A percentile compares a stretch with the other conserved stretches of the same genome.
phyloP scores from a whole-genome alignment of 1,284 basidiomycete species.

The Irpex sp. region DNA sequence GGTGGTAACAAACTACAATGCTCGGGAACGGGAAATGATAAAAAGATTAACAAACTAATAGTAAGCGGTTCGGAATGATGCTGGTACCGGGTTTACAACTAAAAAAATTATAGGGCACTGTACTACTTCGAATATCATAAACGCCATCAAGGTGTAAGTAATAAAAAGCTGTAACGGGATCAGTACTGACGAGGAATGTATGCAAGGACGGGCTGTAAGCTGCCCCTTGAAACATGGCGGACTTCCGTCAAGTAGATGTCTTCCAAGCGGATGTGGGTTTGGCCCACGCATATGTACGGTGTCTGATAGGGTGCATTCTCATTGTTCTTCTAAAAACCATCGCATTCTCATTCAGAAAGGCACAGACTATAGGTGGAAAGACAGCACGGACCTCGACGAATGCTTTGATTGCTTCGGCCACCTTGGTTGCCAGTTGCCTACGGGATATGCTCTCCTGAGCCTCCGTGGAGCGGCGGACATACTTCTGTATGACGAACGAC shows the following conservation, averaged over 20 bases:
- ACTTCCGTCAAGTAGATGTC: constrained; percentile 1
- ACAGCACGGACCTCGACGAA: constrained; percentile 1
- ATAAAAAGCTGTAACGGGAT: background rate
- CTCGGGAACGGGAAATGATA: background rate
- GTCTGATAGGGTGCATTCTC: background rate
- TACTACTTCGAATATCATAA: background rate
- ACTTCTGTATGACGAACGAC: constrained; percentile 4
- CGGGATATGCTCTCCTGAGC: background rate
- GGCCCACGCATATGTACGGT: too few species aligned
- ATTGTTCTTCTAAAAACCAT: background rate
- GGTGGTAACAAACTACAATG: background rate
- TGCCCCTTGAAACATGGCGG: constrained; percentile 2
- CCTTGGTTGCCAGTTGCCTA: background rate
- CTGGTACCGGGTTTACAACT: background rate
- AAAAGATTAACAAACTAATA: background rate
- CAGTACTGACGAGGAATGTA: background rate
- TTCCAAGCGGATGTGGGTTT: background rate
- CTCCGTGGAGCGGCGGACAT: background rate
- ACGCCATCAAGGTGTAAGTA: background rate
- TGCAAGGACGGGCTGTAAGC: constrained; percentile 5
- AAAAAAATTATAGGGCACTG: background rate
- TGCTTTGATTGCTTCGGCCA: constrained; percentile 1
- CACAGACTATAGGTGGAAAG: background rate
- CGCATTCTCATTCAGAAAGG: background rate
- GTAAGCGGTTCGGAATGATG: background rate